Conservation (phyloP, 768 basidiomycete species). For the Suillus decipiens region DNA sequence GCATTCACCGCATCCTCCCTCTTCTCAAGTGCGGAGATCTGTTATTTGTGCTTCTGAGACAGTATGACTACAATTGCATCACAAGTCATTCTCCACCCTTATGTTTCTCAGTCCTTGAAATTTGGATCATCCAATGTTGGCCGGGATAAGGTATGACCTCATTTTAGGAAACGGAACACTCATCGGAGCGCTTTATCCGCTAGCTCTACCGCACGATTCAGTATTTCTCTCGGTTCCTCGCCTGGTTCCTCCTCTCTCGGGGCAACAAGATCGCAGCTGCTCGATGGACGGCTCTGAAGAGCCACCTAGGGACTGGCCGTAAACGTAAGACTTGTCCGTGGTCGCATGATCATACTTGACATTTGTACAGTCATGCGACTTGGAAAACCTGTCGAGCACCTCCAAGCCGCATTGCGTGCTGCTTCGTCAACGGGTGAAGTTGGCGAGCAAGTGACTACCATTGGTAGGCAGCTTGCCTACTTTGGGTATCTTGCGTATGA, state of each 20-base stretch:
- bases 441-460: conserved; percentile 73
- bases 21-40: conserved; percentile 15
- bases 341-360: conserved; percentile 12
- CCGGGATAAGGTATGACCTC: conserved; percentile 76
- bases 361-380: conserved; percentile 75
- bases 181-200: not conserved
- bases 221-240: conserved; percentile 86
- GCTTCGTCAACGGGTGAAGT: conserved; percentile 54
- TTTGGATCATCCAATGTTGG: conserved; percentile 81
- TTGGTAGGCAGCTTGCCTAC: conserved; percentile 85
- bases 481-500: conserved; percentile 87
- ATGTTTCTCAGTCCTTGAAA: conserved; percentile 72
- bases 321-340: conserved; percentile 57
- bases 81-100: conserved; percentile 85
- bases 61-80: conserved; percentile 50
- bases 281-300: conserved; percentile 83
- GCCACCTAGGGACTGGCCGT: conserved; percentile 78
- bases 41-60: conserved; percentile 6
- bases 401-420: conserved; percentile 85
- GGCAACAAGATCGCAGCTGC: conserved; percentile 72
- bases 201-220: conserved; percentile 90
- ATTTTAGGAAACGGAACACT: not conserved
- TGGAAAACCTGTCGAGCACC: conserved; percentile 91
- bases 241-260: conserved; percentile 74
- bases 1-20: conserved; percentile 9